Percentiles rank a stretch among this genome's conserved stretches.
phyloP scores from a whole-genome alignment of 1,284 basidiomycete species.

The Violaceomyces palustris region DNA sequence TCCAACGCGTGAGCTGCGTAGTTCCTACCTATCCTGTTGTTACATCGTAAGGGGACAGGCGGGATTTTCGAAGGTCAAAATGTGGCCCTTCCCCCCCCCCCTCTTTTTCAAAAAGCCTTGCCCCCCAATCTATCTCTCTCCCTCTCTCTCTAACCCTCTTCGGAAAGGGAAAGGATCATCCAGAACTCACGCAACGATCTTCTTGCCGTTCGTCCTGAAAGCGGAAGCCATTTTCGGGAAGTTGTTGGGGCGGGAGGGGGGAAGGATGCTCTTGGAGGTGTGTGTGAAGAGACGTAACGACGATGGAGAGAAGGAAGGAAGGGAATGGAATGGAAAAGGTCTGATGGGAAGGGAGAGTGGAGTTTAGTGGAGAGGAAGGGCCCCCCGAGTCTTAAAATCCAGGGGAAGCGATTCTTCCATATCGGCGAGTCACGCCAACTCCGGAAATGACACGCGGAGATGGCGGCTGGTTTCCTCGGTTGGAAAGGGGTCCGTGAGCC shows the following conservation, averaged over 20 bases:
- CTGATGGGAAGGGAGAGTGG: background rate
- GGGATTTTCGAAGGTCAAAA: background rate
- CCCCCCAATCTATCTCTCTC: too few species aligned
- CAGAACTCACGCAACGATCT: conserved; percentile 29
- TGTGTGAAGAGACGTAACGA: background rate
- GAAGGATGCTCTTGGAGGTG: background rate
- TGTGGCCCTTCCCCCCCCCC: too few species aligned
- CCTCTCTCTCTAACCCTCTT: too few species aligned
- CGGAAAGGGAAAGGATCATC: background rate
- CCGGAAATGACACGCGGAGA: too few species aligned
- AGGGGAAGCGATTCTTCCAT: too few species aligned
- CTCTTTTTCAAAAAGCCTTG: too few species aligned
- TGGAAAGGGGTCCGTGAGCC: too few species aligned
- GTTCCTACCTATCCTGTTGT: conserved; percentile 53
- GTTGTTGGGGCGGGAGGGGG: background rate
- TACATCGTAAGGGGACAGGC: background rate
- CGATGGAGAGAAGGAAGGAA: background rate
- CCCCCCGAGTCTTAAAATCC: background rate
- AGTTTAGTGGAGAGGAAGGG: background rate
- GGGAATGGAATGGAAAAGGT: too few species aligned
- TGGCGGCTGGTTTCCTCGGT: too few species aligned
- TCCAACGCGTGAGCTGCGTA: conserved; percentile 79
- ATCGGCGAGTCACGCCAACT: too few species aligned
- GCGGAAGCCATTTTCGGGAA: conserved; percentile 4
- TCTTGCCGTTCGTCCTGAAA: conserved; percentile 26